Percentiles rank a stretch among this genome's conserved stretches.
These are phyloP conservation scores for Phaeosphaeria sp. DNA, from an alignment of 2,329 filamentous ascomycete genomes.

Conservation along the genomic window DNA sequence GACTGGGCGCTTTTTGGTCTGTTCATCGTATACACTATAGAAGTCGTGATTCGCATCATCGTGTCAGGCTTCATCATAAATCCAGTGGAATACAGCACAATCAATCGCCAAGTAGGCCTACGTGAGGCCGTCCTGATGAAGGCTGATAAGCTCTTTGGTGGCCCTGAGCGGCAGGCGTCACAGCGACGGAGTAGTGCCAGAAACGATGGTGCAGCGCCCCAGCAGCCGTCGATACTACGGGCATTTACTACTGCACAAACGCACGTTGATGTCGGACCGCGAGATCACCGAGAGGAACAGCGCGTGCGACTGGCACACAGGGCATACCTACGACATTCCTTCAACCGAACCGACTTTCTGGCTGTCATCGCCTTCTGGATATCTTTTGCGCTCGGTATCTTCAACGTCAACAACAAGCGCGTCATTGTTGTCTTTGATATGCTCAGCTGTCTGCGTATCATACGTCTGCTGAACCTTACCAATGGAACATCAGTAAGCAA, in stretches of 20 bases:
- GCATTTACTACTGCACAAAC: conserved; percentile 77
- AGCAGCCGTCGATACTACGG: conserved; percentile 72
- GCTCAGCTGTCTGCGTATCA: conserved; percentile 92
- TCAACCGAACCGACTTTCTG: conserved; percentile 93
- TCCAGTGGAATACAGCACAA: conserved; percentile 87
- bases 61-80: conserved; percentile 95
- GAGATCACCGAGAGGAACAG: conserved; percentile 77
- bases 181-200: conserved; percentile 57
- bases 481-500: conserved; percentile 83
- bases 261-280: conserved; percentile 58
- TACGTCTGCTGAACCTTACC: conserved; percentile 88
- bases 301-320: conserved; percentile 85
- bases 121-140: conserved; percentile 77
- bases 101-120: conserved; percentile 78
- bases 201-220: conserved; percentile 41
- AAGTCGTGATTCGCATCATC: conserved; percentile 81
- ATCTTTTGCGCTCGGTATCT: conserved; percentile 75
- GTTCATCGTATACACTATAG: conserved; percentile 88
- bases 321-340: conserved; percentile 92
- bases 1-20: conserved; percentile 83
- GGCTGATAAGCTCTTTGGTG: conserved; percentile 74
- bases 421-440: conserved; percentile 93
- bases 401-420: conserved; percentile 69
- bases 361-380: conserved; percentile 97
- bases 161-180: conserved; percentile 77